A percentile compares a stretch with the other conserved stretches of the same genome.
Conservation (phyloP, 495 filamentous ascomycete species). For the Glonium stellatum region DNA sequence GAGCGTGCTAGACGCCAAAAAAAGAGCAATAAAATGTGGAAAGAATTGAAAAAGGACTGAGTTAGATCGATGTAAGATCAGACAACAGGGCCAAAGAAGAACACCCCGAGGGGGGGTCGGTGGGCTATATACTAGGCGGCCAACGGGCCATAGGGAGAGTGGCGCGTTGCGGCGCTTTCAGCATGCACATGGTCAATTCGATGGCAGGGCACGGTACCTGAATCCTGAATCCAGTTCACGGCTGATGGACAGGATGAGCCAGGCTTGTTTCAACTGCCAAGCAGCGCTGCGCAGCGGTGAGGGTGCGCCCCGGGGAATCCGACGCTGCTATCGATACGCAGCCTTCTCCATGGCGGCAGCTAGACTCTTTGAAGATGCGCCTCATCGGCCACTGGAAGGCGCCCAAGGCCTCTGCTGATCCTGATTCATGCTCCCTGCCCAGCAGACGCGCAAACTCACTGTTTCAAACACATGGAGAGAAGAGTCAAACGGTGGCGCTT, state of each 20-base stretch:
- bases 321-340: not conserved
- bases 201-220: slow-evolving; percentile 8
- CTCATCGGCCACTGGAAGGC: not conserved
- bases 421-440: not conserved
- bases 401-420: not conserved
- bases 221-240: slow-evolving; percentile 12
- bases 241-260: slow-evolving; percentile 16
- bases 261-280: slow-evolving; percentile 22
- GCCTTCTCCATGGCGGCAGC: not conserved
- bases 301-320: not conserved
- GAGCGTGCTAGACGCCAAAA: not conserved
- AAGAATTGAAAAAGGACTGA: slow-evolving; percentile 1
- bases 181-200: slow-evolving; percentile 12
- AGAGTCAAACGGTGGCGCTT: not conserved
- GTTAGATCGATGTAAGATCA: not conserved
- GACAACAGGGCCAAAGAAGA: not conserved
- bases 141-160: not conserved
- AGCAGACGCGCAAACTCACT: not conserved
- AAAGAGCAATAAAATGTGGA: not conserved
- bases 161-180: not conserved
- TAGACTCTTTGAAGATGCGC: not conserved
- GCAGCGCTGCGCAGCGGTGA: not conserved
- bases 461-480: not conserved
- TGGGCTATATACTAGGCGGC: not conserved
- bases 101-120: not conserved